Evolutionary conservation across 192 early-diverging fungal species (phyloP).

Genomic region (Backusella parvicylindrica): DNA sequence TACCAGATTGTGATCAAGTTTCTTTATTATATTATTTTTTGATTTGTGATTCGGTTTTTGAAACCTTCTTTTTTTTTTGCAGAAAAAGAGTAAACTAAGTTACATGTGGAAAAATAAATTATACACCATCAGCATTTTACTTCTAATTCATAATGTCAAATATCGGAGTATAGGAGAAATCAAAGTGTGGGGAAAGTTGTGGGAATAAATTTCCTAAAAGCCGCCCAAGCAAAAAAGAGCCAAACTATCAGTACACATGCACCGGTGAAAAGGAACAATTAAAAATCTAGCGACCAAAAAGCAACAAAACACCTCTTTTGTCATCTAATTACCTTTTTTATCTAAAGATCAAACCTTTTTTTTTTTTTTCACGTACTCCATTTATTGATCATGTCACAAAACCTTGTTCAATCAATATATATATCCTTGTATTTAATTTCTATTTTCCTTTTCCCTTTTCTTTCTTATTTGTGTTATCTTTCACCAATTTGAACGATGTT

Average conservation of each 20-base stretch:
- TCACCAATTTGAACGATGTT: neutral
- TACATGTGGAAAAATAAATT: neutral
- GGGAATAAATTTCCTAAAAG: neutral
- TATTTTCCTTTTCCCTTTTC: neutral
- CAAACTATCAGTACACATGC: neutral
- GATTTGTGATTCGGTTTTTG: neutral
- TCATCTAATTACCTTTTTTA: neutral
- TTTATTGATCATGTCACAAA: neutral
- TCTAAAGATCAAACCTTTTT: neutral
- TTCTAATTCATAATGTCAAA: neutral
- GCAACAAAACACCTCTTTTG: neutral
- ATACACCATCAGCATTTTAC: neutral
- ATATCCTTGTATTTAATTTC: neutral
- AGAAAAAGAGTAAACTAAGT: neutral
- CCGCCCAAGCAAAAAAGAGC: neutral
- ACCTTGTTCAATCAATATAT: neutral
- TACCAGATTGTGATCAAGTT: neutral
- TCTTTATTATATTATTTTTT: neutral
- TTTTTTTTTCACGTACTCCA: neutral
- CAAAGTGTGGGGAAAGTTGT: neutral
- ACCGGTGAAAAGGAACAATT: conserved; percentile 1
- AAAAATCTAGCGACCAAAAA: neutral
- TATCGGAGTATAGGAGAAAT: neutral
- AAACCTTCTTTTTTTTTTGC: neutral
- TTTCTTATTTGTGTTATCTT: neutral